Evolutionary conservation across 768 basidiomycete genomes (phyloP).

Genomic region (Agaricus subrufescens): DNA sequence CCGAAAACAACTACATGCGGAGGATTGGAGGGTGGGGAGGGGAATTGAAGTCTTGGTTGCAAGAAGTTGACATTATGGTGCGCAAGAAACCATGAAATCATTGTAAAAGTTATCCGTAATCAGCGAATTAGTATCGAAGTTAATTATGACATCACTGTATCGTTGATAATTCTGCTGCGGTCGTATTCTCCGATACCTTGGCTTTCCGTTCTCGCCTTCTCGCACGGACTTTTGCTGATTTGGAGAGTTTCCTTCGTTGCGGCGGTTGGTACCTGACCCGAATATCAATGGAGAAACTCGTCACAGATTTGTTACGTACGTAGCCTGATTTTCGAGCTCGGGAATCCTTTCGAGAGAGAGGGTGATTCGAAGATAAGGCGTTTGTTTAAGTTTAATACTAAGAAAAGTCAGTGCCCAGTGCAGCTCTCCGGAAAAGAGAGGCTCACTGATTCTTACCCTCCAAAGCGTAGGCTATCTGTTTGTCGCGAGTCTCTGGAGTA

Average conservation of each 20-base stretch:
- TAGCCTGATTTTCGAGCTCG: constrained; percentile 37
- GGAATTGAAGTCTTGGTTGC: constrained; percentile 37
- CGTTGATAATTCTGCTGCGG: not conserved
- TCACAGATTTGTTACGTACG: constrained; percentile 32
- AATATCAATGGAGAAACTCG: not conserved
- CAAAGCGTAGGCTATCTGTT: constrained; percentile 38
- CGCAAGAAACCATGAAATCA: not conserved
- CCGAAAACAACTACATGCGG: constrained; percentile 32
- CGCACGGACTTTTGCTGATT: constrained; percentile 50
- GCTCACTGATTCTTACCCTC: constrained; percentile 60
- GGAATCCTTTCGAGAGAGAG: constrained; percentile 44
- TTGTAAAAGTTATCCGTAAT: not conserved
- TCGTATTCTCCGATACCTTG: constrained; percentile 8
- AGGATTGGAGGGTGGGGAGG: constrained; percentile 48
- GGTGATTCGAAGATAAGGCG: constrained; percentile 69
- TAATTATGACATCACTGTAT: not conserved
- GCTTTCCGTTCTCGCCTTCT: constrained; percentile 38
- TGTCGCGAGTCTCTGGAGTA: constrained; percentile 28
- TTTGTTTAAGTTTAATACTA: constrained; percentile 52
- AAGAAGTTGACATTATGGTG: constrained; percentile 27
- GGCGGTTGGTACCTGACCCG: constrained; percentile 53
- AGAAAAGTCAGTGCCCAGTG: not conserved
- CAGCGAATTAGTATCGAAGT: not conserved
- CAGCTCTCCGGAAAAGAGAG: not conserved
- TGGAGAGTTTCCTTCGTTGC: constrained; percentile 46